Base-by-base conservation (phyloP, 176 grass and related monocot species). In the Leersia perrieri region DNA sequence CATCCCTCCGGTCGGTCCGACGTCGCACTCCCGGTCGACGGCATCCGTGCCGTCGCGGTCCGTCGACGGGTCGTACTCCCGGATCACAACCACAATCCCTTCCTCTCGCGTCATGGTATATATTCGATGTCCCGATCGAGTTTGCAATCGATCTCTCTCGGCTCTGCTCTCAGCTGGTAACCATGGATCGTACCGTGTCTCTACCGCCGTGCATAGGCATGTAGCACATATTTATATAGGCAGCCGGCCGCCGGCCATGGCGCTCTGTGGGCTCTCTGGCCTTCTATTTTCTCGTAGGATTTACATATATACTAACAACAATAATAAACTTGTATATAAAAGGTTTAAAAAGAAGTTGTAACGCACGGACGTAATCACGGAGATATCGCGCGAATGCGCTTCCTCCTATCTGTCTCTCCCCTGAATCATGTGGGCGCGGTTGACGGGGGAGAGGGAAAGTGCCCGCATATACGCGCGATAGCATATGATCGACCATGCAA, bases 11-110 rank as follows among this genome's bases (percentile, higher is more conserved):
- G 80, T 83, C 16, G 90, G 79, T 0, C 90, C 88, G 62, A 91
- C 80, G 62, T 97, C 95, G 84, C 95, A 97, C 47, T 85, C 80
- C 9, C 88, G 58, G 53, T 97, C 95, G 5, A 97, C 83, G 70
- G 84, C 87, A 15, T 89, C 92, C 3, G 92, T 70, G 27, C 76
- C 87, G 12, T 51, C 67, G 23, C 73, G 63, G 90, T 97, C 95
- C 41, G 18, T 88, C 31, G 66, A n/a, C 33, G 87, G 87, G 27
- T 88, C 41, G 69, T 97, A 97, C 63, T 70, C 15, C 82, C 92
- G 63, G 44, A 94, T 72, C 3, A 82, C 69, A 31, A 85, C 66
- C 20, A 11, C 9, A 32, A 40, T 20, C 11, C 42, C 47, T 3
- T 51, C 67, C 51, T 29, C 51, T 47, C 13, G 12, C 47, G 35